Evolutionary conservation across 441 rosid genomes (phyloP), one percentile per base, ranked within the genome.

Genomic region (Macaranga tanarius): DNA sequence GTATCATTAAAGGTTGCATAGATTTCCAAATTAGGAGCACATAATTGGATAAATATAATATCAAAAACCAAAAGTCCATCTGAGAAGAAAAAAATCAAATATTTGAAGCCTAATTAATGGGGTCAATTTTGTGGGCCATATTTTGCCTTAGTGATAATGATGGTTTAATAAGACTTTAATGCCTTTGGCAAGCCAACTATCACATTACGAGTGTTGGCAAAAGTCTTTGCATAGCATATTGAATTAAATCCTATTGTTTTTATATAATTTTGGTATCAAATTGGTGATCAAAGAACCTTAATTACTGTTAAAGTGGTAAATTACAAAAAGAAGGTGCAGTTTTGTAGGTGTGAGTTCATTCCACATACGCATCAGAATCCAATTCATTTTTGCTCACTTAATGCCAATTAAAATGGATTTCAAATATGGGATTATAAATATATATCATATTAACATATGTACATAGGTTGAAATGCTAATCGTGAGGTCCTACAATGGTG

Each of bases 31-130:
- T 68, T 72, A 31, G 16, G 50, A 26, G 51, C 60, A 45, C 19
- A 5, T 38, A 47, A 75, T 82, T 73, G 78, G 79, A 66, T 62
- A 69, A 65, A 71, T 65, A 52, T 50, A 28, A 76, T 67, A 38
- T 50, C 4, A 59, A 67, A 38, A 34, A 40, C 38, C 38, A 62
- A 25, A 51, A 42, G 45, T 52, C 55, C 28, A 70, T 25, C 64
- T 65, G 28, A 22, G 61, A 22, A 69, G 64, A 11, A 15, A 44
- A 11, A 15, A 44, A 56, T 69, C 47, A 65, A 62, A 55, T 17
- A 50, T 47, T 63, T 38, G 20, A 56, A 55, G 66, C 15, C 26
- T n/a, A 56, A 44, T 62, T n/a, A 56, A 44, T 62, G 69, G 56
- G 44, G 15, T 51, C 54, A 40, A 40, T 64, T 12, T 0, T 26